Conservation (phyloP, 192 early-diverging fungal species). For the Dissophora globulifera region DNA sequence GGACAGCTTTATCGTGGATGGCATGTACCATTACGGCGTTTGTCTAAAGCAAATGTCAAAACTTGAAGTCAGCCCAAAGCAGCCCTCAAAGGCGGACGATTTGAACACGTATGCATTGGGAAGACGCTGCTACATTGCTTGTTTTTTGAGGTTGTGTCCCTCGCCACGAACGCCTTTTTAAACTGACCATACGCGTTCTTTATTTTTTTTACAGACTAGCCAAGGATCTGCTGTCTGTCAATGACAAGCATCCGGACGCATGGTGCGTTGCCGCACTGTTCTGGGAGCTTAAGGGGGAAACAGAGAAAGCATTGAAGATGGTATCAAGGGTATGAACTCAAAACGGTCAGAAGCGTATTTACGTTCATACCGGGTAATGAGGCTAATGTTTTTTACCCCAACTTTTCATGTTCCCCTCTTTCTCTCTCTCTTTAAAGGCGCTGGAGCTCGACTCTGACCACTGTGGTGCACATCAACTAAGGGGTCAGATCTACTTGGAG, state of each 20-base stretch:
- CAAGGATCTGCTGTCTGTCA: constrained; percentile 9
- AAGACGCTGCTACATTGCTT: too few species aligned
- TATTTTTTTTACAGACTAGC: constrained; percentile 11
- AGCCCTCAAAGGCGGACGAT: too few species aligned
- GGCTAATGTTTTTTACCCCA: too few species aligned
- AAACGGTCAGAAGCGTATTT: too few species aligned
- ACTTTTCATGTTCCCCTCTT: too few species aligned
- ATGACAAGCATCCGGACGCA: constrained; percentile 29
- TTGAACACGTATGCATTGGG: too few species aligned
- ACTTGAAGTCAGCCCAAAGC: too few species aligned
- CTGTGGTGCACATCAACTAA: constrained; percentile 26
- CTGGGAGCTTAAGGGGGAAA: constrained; percentile 21
- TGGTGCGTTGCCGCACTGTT: constrained; percentile 33
- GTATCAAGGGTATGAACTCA: constrained; percentile 23
- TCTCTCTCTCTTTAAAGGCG: too few species aligned
- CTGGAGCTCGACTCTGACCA: constrained; percentile 14
- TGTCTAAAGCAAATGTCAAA: constrained; percentile 13
- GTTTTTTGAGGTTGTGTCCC: too few species aligned
- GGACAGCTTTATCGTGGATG: constrained; percentile 16
- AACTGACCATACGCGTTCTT: too few species aligned
- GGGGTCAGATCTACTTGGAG: constrained; percentile 10
- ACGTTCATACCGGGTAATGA: too few species aligned
- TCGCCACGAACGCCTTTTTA: neutral
- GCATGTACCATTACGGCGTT: constrained; percentile 34
- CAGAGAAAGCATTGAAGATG: constrained; percentile 23